These are phyloP conservation scores for Phytophthora cryptogea DNA, from an alignment of 352 stramenopile genomes.

Conservation along the genomic window DNA sequence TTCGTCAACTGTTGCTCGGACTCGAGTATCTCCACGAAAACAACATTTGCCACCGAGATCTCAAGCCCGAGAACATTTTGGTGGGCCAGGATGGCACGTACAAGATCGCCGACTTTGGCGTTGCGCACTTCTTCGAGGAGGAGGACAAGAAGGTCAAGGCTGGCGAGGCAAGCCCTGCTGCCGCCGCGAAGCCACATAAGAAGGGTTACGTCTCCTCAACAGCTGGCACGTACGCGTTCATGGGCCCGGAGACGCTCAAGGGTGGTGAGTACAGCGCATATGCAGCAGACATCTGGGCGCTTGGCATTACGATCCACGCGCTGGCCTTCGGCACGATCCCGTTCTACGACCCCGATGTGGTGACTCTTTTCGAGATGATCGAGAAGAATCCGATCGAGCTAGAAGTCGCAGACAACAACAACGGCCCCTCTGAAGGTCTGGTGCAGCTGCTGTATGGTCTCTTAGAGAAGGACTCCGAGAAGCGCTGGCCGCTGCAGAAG, in stretches of 20 bases:
- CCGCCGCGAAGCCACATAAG: conserved; percentile 40
- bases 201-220: conserved; percentile 81
- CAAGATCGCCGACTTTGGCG: conserved; percentile 89
- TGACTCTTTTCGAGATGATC: conserved; percentile 85
- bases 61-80: conserved; percentile 89
- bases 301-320: conserved; percentile 85
- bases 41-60: conserved; percentile 85
- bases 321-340: conserved; percentile 81
- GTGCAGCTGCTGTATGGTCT: conserved; percentile 58
- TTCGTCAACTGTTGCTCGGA: conserved; percentile 75
- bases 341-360: conserved; percentile 84
- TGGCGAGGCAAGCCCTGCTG: neutral
- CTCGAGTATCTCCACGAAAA: conserved; percentile 88
- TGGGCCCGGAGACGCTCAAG: conserved; percentile 82
- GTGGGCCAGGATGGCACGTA: conserved; percentile 64
- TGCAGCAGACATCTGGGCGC: conserved; percentile 86
- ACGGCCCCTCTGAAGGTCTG: conserved; percentile 42
- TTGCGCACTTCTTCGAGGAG: conserved; percentile 84
- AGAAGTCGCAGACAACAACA: conserved; percentile 30
- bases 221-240: conserved; percentile 86
- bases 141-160: conserved; percentile 37
- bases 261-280: conserved; percentile 81
- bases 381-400: conserved; percentile 58
- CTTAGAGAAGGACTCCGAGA: conserved; percentile 74
- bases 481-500: conserved; percentile 69